Base-by-base conservation (phyloP, 23 red algal species). In the Gracilaria vermiculophylla region DNA sequence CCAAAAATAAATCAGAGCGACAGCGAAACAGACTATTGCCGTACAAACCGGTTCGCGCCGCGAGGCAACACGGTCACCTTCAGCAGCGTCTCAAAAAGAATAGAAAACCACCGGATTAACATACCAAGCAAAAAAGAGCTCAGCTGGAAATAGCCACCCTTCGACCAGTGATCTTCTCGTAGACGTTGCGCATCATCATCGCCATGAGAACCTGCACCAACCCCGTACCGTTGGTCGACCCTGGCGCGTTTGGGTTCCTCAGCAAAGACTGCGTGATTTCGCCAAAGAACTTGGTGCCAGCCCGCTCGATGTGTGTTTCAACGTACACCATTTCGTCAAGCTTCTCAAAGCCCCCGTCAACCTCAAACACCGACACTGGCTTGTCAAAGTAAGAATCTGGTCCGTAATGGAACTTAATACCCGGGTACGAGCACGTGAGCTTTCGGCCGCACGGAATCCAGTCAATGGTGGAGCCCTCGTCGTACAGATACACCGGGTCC, bases 271-370 rank as follows among this genome's bases (percentile, higher is more conserved):
- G 96, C 17, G 96, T 98, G 57, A 98, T 92, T 53, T 98, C 96
- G 11, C 96, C 96, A 66, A 95, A 98, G 84, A 94, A 98, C 90
- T 98, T 98, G 76, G 96, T 98, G 14, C 75, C 85, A 25, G 91
- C 86, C 28, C 94, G 91, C 40, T 94, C 90, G 21, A 98, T 84
- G 73, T 98, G 96, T 16, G 92, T 94, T 75, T 98, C 96, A 12
- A 98, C 92, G 84, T 98, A 98, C 80, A 98, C 89, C 83, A 98
- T 93, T 78, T 98, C 96, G 51, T 98, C 96, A n/a, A 98, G 74
- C 65, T 98, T 98, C 24, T 92, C 96, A 72, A 98, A 95, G 11
- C 82, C 86, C 62, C 96, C 96, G 52, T 98, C 96, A 45, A 95
- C 89, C 82, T 98, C 96, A 48, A 98, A 85, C 40, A 94, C 75